Base-by-base conservation (phyloP, 352 stramenopile species). In the Plasmopara muralis region DNA sequence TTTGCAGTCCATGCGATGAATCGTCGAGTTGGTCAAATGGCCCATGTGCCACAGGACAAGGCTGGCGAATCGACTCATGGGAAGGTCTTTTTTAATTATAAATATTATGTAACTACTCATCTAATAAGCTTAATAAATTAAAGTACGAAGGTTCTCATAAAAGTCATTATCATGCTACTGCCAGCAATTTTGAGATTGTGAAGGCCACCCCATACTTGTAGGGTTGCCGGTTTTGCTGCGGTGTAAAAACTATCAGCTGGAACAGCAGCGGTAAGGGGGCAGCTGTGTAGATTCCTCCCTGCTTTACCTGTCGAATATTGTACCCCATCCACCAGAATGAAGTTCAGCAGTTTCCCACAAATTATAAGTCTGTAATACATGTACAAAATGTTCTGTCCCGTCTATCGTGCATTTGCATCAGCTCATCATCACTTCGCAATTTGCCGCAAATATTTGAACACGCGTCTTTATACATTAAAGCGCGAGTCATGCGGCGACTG, bases 381-480 rank as follows among this genome's bases (percentile, higher is more conserved):
- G 31, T 35, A 35, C 31, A 35, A 29, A 47, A 42, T 39, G 47
- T 59, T 51, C 43, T 39, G 13, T 47, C 50, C 57, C 50, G 47
- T 64, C 43, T 64, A 43, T 48, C 45, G 44, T 50, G 12, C 16
- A 37, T 35, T 35, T 35, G 47, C 33, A 55, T 47, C 40, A 16
- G 15, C 41, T 46, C 34, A 41, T 4, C 42, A 62, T 50, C 53
- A 70, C 57, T 64, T 63, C 39, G 20, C 53, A 70, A 70, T 61
- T 70, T 49, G 43, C 38, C 35, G n/a, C 44, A 9, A 10, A 47
- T 43, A 43, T 6, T 16, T 28, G 14, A 15, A 49, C 25, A 35
- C 31, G 16, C 14, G 14, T 43, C 16, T 43, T 43, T 43, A 43
- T 43, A 34, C 9, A 35, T 35, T 1, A 25, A 20, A 2, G 15